phyloP scores from a whole-genome alignment of 495 filamentous ascomycete genomes.

The Neurospora sp. region DNA sequence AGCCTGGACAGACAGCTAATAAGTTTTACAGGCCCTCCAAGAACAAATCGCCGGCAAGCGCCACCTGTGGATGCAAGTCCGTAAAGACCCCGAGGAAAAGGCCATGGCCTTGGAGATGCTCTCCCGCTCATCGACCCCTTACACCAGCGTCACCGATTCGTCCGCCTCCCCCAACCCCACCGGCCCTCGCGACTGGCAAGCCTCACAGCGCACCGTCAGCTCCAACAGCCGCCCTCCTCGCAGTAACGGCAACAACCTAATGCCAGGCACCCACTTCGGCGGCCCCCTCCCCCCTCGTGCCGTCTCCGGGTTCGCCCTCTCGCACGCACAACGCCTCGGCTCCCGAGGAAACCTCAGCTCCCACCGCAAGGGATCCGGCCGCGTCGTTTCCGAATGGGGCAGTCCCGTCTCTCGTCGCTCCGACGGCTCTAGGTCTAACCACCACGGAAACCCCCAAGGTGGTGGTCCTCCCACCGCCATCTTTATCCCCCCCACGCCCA shows the following conservation, averaged over 20 bases:
- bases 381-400: neutral
- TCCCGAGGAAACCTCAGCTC: neutral
- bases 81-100: slow-evolving; percentile 10
- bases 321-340: neutral
- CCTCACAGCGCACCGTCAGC: neutral
- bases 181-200: neutral
- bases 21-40: slow-evolving; percentile 3
- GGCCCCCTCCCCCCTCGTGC: neutral
- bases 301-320: neutral
- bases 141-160: neutral
- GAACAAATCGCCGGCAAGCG: slow-evolving; percentile 17
- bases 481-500: neutral
- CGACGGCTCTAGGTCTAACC: neutral
- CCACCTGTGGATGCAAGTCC: slow-evolving; percentile 15
- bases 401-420: neutral
- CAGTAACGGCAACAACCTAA: neutral
- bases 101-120: slow-evolving; percentile 1
- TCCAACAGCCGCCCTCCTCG: neutral
- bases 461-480: neutral
- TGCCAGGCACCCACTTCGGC: neutral
- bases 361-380: neutral
- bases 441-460: neutral
- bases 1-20: neutral
- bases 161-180: neutral
- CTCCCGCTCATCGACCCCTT: neutral